These are phyloP conservation scores for Neurospora africana DNA, from an alignment of 495 filamentous ascomycete genomes.

Conservation along the genomic window DNA sequence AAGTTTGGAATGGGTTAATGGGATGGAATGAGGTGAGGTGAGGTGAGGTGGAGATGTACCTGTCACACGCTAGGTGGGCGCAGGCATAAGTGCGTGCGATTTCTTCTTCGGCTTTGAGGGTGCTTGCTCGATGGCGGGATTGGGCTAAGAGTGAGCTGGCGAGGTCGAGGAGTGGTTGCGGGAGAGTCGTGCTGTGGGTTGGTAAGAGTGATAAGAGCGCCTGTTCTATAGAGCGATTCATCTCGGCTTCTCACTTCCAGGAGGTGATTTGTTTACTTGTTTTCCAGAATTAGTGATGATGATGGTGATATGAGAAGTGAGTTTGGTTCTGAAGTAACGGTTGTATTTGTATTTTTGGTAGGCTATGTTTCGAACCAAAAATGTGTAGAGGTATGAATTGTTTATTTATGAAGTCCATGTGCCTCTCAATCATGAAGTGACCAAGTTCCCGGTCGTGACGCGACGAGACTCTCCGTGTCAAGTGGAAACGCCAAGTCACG, in stretches of 20 bases:
- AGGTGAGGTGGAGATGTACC: conserved; percentile 31
- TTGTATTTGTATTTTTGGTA: background rate
- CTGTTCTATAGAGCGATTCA: conserved; percentile 70
- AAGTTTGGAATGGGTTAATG: background rate
- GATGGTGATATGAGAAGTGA: background rate
- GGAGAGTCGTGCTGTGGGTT: conserved; percentile 60
- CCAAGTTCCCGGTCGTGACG: background rate
- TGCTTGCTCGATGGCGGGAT: conserved; percentile 68
- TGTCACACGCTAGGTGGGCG: conserved; percentile 83
- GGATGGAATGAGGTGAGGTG: background rate
- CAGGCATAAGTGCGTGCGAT: conserved; percentile 79
- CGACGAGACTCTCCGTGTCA: background rate
- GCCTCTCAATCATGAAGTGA: background rate
- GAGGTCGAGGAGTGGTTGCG: conserved; percentile 63
- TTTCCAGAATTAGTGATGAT: background rate
- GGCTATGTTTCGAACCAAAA: background rate
- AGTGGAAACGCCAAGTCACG: conserved; percentile 15
- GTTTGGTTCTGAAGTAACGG: background rate
- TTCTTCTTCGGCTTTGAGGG: conserved; percentile 79
- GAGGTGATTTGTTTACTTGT: conserved; percentile 2
- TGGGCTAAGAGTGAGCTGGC: conserved; percentile 76
- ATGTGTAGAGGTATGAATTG: background rate
- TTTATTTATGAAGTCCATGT: background rate
- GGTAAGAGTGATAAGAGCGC: conserved; percentile 68
- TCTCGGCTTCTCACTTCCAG: conserved; percentile 20